Evolutionary conservation across 1,139 yeast genomes (phyloP).

Genomic region (Debaryomyces psychrophilus): DNA sequence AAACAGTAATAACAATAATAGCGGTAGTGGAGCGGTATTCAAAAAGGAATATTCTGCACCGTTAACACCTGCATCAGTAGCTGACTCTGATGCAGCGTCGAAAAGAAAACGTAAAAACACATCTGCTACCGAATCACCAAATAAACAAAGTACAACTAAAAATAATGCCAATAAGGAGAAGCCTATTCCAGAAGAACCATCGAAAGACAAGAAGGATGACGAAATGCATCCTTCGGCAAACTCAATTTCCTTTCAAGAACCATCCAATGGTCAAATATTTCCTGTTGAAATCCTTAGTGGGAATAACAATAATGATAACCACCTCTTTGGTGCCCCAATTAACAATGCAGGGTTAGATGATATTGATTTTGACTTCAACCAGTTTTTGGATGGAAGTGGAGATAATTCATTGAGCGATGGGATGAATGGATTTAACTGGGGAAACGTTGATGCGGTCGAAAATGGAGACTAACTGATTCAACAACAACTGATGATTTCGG

Average conservation of each 20-base stretch:
- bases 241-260: conserved; percentile 29
- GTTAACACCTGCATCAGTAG: conserved; percentile 48
- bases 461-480: conserved; percentile 26
- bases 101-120: conserved; percentile 32
- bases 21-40: conserved; percentile 17
- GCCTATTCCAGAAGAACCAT: conserved; percentile 28
- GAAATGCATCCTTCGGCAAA: conserved; percentile 28
- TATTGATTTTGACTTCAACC: conserved; percentile 59
- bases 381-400: conserved; percentile 49
- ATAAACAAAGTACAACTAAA: conserved; percentile 27
- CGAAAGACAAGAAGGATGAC: conserved; percentile 21
- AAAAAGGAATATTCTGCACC: conserved; percentile 47
- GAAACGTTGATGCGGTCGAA: conserved; percentile 54
- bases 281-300: conserved; percentile 39
- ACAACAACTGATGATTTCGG: neutral
- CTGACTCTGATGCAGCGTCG: conserved; percentile 26
- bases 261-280: conserved; percentile 38
- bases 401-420: conserved; percentile 39
- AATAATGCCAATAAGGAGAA: conserved; percentile 32
- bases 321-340: conserved; percentile 24
- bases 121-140: conserved; percentile 37
- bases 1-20: conserved; percentile 16
- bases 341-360: conserved; percentile 38
- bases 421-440: conserved; percentile 55
- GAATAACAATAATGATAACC: conserved; percentile 22